Conservation (phyloP, 2,329 filamentous ascomycete species). For the Sclerotinia trifoliorum region DNA sequence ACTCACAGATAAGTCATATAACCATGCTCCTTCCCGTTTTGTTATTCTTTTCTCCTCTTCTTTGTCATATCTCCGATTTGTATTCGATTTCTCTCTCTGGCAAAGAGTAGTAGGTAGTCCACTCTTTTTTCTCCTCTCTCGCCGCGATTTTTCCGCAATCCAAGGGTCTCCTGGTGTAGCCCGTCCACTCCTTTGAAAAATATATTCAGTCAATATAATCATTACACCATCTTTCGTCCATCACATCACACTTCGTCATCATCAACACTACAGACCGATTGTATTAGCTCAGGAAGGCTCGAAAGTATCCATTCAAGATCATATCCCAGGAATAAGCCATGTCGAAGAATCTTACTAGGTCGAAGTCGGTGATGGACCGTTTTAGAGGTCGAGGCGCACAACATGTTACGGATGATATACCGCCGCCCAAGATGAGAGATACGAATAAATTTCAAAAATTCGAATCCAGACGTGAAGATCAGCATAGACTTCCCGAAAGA, state of each 20-base stretch:
- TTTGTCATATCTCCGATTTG: slow-evolving; percentile 26
- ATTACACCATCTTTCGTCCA: slow-evolving; percentile 29
- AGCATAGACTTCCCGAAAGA: slow-evolving; percentile 32
- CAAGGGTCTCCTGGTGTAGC: slow-evolving; percentile 38
- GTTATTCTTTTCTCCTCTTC: slow-evolving; percentile 29
- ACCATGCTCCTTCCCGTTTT: slow-evolving; percentile 24
- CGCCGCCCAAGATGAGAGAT: slow-evolving; percentile 30
- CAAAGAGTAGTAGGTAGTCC: not conserved
- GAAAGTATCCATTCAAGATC: not conserved
- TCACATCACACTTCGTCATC: slow-evolving; percentile 26
- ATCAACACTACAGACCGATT: slow-evolving; percentile 15
- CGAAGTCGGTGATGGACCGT: slow-evolving; percentile 29
- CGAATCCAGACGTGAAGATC: slow-evolving; percentile 29
- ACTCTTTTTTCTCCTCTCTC: slow-evolving; percentile 18
- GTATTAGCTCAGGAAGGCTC: not conserved
- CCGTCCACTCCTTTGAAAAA: slow-evolving; percentile 37
- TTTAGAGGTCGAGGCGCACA: slow-evolving; percentile 35
- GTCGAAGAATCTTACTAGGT: slow-evolving; percentile 29
- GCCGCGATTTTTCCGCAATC: slow-evolving; percentile 23
- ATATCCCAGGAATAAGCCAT: slow-evolving; percentile 24
- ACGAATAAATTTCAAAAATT: slow-evolving; percentile 27
- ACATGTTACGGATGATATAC: slow-evolving; percentile 38
- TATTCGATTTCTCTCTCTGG: slow-evolving; percentile 18
- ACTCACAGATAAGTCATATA: slow-evolving; percentile 20
- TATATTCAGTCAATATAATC: slow-evolving; percentile 24